A percentile compares a stretch with the other conserved stretches of the same genome.
These are phyloP conservation scores for Coemansia sp. DNA, from an alignment of 192 early-diverging fungal species.

Conservation along the genomic window DNA sequence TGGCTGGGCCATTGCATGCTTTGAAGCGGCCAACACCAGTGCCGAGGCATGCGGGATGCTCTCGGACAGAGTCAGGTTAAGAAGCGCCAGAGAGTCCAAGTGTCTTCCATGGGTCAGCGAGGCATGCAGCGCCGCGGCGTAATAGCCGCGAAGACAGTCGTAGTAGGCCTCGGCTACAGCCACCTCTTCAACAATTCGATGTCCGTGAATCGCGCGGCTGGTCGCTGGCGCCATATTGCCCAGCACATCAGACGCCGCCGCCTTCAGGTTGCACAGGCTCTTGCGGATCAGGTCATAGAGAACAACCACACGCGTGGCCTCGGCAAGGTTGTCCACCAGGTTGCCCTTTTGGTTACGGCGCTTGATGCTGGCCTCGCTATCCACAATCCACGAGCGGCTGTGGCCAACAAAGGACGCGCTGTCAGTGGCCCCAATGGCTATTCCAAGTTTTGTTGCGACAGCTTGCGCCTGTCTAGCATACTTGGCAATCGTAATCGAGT, in stretches of 20 bases:
- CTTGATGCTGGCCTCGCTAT: not conserved
- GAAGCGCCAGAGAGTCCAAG: slow-evolving; percentile 36
- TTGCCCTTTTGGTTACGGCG: not conserved
- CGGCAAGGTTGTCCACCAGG: not conserved
- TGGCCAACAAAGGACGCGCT: not conserved
- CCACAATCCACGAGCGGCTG: slow-evolving; percentile 7
- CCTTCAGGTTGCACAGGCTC: slow-evolving; percentile 17
- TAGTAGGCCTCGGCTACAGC: slow-evolving; percentile 28
- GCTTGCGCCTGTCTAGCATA: slow-evolving; percentile 10
- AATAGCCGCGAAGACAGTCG: slow-evolving; percentile 32
- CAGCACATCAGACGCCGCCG: slow-evolving; percentile 1
- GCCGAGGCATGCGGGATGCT: slow-evolving; percentile 9
- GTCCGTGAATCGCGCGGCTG: slow-evolving; percentile 12
- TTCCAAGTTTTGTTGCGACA: slow-evolving; percentile 10
- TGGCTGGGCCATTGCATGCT: not conserved
- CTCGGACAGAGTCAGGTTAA: slow-evolving; percentile 21
- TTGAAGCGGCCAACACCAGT: not conserved
- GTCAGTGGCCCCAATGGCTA: slow-evolving; percentile 1
- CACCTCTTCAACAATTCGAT: slow-evolving; percentile 25
- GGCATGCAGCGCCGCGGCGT: slow-evolving; percentile 27
- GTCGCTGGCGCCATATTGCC: slow-evolving; percentile 15
- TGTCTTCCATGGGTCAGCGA: slow-evolving; percentile 13
- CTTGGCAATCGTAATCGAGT: slow-evolving; percentile 12
- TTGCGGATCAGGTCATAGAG: slow-evolving; percentile 32
- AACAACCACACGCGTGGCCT: slow-evolving; percentile 16